These are phyloP conservation scores for Cyclotella distinguenda DNA, from an alignment of 108 stramenopile genomes.

Conservation along the genomic window DNA sequence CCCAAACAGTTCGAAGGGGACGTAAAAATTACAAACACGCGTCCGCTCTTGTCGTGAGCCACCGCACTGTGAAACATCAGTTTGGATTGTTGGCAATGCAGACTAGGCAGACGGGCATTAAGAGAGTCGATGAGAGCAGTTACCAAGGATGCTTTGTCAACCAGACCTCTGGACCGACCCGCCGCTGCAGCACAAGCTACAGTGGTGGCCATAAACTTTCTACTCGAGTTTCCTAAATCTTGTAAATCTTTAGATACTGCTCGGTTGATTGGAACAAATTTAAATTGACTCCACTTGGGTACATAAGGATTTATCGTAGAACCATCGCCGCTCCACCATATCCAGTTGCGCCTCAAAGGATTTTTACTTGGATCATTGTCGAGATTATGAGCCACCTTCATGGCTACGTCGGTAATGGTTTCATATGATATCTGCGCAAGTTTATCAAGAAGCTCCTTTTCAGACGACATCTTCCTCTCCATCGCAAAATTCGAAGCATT, in stretches of 20 bases:
- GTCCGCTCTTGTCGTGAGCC: conserved; percentile 51
- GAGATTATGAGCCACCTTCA: neutral
- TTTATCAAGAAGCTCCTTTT: conserved; percentile 9
- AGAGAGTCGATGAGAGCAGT: conserved; percentile 35
- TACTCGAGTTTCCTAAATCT: conserved; percentile 1
- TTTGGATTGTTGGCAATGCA: neutral
- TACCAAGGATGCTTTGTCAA: conserved; percentile 39
- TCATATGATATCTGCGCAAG: conserved; percentile 24
- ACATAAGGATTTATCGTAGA: neutral
- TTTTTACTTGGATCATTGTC: neutral
- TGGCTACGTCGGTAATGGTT: conserved; percentile 29
- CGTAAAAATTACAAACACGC: conserved; percentile 34
- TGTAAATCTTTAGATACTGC: conserved; percentile 7
- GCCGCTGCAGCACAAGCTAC: conserved; percentile 65
- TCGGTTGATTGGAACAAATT: conserved; percentile 31
- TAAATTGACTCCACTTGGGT: conserved; percentile 49
- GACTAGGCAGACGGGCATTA: neutral
- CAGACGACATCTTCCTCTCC: neutral
- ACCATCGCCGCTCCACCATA: conserved; percentile 27
- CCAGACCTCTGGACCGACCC: conserved; percentile 47
- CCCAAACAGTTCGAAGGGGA: conserved; percentile 5
- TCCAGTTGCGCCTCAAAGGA: conserved; percentile 14
- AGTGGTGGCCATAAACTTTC: conserved; percentile 36
- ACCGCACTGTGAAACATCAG: conserved; percentile 11
- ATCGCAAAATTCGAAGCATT: neutral